Percentiles rank a stretch among this genome's conserved stretches.
Evolutionary conservation across 73 alveolate species (phyloP).

Genomic region (Paramecium tetraurelia): DNA sequence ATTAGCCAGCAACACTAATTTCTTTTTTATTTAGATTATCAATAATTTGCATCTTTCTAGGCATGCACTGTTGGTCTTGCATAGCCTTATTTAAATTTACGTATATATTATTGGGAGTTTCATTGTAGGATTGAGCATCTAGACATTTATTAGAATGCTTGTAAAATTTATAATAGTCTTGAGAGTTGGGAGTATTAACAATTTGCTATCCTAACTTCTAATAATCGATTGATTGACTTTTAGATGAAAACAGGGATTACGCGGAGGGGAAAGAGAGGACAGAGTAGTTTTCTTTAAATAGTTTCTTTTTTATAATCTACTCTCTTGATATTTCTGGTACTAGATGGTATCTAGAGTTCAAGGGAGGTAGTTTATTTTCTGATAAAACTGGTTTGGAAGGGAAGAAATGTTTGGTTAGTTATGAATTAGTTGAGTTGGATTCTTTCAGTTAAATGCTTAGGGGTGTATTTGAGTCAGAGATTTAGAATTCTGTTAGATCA

Average conservation of each 20-base stretch:
- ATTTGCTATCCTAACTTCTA: not conserved
- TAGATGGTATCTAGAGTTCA: not conserved
- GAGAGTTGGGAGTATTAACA: not conserved
- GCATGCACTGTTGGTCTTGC: slow-evolving; percentile 5
- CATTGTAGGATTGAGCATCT: not conserved
- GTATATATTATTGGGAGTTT: not conserved
- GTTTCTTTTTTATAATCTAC: not conserved
- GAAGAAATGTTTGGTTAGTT: not conserved
- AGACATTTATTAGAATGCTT: not conserved
- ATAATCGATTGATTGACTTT: not conserved
- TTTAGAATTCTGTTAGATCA: slow-evolving; percentile 26
- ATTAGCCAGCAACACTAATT: not conserved
- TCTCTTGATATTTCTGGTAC: not conserved
- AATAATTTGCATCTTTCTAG: not conserved
- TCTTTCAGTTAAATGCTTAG: not conserved
- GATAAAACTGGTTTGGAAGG: not conserved
- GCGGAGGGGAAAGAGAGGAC: not conserved
- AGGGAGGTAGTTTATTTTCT: slow-evolving; percentile 3
- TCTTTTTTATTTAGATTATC: not conserved
- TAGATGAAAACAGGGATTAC: not conserved
- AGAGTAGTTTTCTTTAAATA: not conserved
- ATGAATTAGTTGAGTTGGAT: not conserved
- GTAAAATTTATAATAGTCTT: not conserved
- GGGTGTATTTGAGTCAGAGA: not conserved
- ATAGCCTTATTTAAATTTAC: not conserved